These are phyloP conservation scores for Rhodotorula paludigena DNA, from an alignment of 768 basidiomycete species.

Conservation along the genomic window DNA sequence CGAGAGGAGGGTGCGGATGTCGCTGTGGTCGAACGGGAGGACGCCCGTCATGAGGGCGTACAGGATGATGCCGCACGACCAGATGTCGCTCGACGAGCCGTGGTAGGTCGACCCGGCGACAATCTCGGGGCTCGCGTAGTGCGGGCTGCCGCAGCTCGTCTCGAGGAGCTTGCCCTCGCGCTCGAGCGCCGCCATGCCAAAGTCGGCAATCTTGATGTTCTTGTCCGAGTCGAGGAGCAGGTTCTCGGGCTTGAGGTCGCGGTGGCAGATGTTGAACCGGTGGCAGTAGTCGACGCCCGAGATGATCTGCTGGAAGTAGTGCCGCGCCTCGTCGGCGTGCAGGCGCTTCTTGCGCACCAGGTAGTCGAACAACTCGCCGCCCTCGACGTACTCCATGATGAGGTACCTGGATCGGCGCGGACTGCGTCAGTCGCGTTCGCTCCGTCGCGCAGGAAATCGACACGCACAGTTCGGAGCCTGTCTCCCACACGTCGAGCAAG, in stretches of 20 bases:
- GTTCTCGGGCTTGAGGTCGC: constrained; percentile 97
- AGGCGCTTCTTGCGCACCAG: constrained; percentile 82
- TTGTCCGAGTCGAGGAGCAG: constrained; percentile 67
- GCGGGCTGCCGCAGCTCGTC: constrained; percentile 92
- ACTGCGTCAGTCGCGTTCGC: not conserved
- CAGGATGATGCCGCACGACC: constrained; percentile 92
- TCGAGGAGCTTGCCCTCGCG: constrained; percentile 77
- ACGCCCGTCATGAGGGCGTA: constrained; percentile 82
- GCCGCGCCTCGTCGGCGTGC: constrained; percentile 71
- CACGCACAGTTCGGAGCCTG: constrained; percentile 68
- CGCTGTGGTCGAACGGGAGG: constrained; percentile 90
- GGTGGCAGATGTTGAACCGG: constrained; percentile 93
- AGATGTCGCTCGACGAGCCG: constrained; percentile 86
- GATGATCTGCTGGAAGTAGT: constrained; percentile 92
- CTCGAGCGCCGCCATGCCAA: constrained; percentile 97
- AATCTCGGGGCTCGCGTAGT: constrained; percentile 95
- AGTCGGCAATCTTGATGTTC: constrained; percentile 92
- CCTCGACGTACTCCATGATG: constrained; percentile 89
- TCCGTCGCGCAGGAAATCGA: not conserved
- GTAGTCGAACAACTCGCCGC: constrained; percentile 95
- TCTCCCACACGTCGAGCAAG: constrained; percentile 93
- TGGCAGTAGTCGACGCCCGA: constrained; percentile 95
- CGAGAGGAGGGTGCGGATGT: constrained; percentile 59
- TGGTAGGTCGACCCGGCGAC: constrained; percentile 73
- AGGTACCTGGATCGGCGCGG: constrained; percentile 58